Conservation (phyloP, 1,284 basidiomycete species). For the Ganoderma sinense region DNA sequence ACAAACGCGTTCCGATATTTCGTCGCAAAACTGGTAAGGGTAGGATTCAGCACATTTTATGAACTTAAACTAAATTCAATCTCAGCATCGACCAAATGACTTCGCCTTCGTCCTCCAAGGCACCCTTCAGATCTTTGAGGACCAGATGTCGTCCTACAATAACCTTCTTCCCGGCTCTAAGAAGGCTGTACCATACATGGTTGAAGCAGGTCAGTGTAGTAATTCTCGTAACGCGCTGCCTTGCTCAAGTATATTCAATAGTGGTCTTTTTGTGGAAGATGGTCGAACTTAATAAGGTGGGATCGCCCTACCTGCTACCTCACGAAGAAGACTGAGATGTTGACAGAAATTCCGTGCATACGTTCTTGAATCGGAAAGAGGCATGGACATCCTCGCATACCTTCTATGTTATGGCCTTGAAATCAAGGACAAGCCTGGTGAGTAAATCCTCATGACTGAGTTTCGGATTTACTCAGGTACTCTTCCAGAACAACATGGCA, state of each 20-base stretch:
- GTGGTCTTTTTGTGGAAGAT: slow-evolving; percentile 92
- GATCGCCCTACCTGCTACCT: too few species aligned
- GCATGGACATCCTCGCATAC: slow-evolving; percentile 78
- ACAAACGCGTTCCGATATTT: slow-evolving; percentile 93
- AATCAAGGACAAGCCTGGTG: slow-evolving; percentile 90
- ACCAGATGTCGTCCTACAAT: slow-evolving; percentile 76
- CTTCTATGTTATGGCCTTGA: slow-evolving; percentile 84
- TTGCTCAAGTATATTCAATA: slow-evolving; percentile 39
- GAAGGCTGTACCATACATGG: slow-evolving; percentile 81
- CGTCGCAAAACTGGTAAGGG: slow-evolving; percentile 82
- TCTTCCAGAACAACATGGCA: slow-evolving; percentile 81
- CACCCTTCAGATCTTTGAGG: slow-evolving; percentile 73
- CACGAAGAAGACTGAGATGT: not conserved
- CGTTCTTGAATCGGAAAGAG: slow-evolving; percentile 81
- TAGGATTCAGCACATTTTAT: not conserved
- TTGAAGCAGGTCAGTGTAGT: slow-evolving; percentile 74
- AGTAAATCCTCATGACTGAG: slow-evolving; percentile 37
- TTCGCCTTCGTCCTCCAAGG: slow-evolving; percentile 86
- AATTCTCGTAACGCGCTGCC: not conserved
- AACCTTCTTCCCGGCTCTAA: slow-evolving; percentile 84
- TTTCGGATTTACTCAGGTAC: slow-evolving; percentile 10
- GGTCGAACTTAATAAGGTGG: slow-evolving; percentile 89
- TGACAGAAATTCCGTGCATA: slow-evolving; percentile 85
- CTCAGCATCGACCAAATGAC: slow-evolving; percentile 87
- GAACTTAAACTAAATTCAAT: slow-evolving; percentile 9